These are phyloP conservation scores for Ajuga reptans DNA, from an alignment of 305 asterid genomes.

Conservation along the genomic window DNA sequence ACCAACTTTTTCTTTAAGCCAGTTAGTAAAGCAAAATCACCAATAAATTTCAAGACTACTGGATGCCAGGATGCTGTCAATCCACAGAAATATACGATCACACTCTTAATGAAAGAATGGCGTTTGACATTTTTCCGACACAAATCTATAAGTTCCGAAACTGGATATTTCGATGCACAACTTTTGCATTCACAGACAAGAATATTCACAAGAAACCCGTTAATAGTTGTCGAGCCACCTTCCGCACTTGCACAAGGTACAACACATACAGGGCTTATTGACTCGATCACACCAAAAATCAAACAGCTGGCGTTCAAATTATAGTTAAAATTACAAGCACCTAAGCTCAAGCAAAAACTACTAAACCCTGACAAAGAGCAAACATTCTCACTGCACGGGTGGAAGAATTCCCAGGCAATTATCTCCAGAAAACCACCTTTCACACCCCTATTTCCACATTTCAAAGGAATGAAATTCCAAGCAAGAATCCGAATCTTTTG, in stretches of 20 bases:
- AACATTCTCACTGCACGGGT: constrained; percentile 11
- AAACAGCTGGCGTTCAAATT: constrained; percentile 21
- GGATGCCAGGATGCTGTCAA: constrained; percentile 75
- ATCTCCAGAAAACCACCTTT: constrained; percentile 65
- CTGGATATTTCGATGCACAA: constrained; percentile 37
- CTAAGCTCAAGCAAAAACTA: constrained; percentile 33
- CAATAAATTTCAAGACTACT: constrained; percentile 40
- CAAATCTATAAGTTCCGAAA: constrained; percentile 23
- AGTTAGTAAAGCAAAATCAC: constrained; percentile 36
- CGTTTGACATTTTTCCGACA: constrained; percentile 20
- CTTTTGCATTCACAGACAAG: constrained; percentile 55
- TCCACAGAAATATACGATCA: constrained; percentile 53
- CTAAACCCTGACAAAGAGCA: constrained; percentile 26
- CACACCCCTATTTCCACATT: constrained; percentile 24
- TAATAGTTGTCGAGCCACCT: constrained; percentile 24
- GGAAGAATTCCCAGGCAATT: constrained; percentile 48
- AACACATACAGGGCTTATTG: constrained; percentile 56
- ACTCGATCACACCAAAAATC: constrained; percentile 47
- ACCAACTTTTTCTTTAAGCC: constrained; percentile 66
- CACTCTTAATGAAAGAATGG: constrained; percentile 46
- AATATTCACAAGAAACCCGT: constrained; percentile 62
- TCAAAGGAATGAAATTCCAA: constrained; percentile 73
- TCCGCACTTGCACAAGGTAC: constrained; percentile 47
- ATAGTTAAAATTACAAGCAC: constrained; percentile 25
- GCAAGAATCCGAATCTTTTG: constrained; percentile 37